These are phyloP conservation scores for Moesziomyces parantarcticus DNA, from an alignment of 1,284 basidiomycete genomes.

Conservation along the genomic window DNA sequence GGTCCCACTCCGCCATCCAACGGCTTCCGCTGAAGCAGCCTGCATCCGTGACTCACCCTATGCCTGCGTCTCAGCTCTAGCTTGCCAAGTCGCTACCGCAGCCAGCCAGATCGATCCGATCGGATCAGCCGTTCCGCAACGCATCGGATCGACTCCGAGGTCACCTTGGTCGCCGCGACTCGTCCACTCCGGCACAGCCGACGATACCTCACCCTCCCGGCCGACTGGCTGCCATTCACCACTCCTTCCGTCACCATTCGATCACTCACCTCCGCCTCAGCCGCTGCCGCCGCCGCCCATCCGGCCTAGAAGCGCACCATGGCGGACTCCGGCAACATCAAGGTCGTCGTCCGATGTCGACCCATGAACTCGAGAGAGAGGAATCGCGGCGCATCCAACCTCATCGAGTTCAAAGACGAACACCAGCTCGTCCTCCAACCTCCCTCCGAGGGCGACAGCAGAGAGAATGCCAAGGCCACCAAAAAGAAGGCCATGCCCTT, in stretches of 20 bases:
- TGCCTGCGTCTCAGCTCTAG: too few relatives aligned
- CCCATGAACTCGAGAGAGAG: slow-evolving; percentile 61
- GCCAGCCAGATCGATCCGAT: too few relatives aligned
- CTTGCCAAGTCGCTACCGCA: too few relatives aligned
- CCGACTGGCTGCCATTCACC: background rate
- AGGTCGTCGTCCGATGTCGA: slow-evolving; percentile 64
- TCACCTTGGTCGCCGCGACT: too few relatives aligned
- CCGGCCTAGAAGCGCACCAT: slow-evolving; percentile 26
- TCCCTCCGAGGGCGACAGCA: slow-evolving; percentile 44
- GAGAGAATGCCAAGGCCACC: slow-evolving; percentile 55
- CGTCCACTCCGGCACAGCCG: too few relatives aligned
- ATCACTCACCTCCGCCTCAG: background rate
- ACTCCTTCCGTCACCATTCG: background rate
- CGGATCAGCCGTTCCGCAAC: too few relatives aligned
- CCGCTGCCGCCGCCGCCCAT: background rate
- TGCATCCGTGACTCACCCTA: too few relatives aligned
- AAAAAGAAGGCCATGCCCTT: slow-evolving; percentile 65
- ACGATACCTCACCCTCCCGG: too few relatives aligned
- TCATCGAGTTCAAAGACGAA: slow-evolving; percentile 56
- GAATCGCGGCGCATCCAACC: slow-evolving; percentile 57
- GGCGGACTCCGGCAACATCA: slow-evolving; percentile 66
- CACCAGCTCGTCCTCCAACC: slow-evolving; percentile 59
- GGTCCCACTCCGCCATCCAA: too few relatives aligned
- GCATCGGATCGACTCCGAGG: too few relatives aligned
- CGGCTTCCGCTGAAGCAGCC: too few relatives aligned